Base-by-base conservation (phyloP, 1,284 basidiomycete genomes). In the Pseudozyma sp. region DNA sequence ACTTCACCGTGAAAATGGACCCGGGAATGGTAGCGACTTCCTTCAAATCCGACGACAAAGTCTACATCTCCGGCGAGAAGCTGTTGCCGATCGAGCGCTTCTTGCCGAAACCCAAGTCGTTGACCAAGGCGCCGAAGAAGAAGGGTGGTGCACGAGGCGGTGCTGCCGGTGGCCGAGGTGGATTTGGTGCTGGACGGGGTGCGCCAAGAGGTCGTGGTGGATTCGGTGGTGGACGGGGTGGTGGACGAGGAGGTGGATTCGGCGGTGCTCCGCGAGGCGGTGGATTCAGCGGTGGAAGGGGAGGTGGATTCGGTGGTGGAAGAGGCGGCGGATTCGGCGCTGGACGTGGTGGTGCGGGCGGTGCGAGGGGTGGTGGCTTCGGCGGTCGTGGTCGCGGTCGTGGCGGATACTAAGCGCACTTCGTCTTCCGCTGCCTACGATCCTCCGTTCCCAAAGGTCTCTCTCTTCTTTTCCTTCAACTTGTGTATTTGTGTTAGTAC, bases 11-110 rank as follows among this genome's bases (percentile, higher is more conserved):
- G 78, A 99, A 99, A 87, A 97, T 98, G 92, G 90, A 92, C 45
- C 90, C 93, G 55, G 97, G 97, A 48, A 95, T 99, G 91, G 90
- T 96, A 52, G 96, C 97, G 13, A 90, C 87, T 68, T 94, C 93
- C 82, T 99, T 99, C 87, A 94, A 97, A 86, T 92, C 92, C 82
- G 95, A 96, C 54, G 97, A 99, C 87, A 98, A 97, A 85, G 94
- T 99, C 46, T 99, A 92, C 86, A 98, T 99, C 81, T 93, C 90
- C 46, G 91, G 92, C 43, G 97, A 99, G 87, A 98, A 98, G 86
- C 89, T 99, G 45, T 87, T 99, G 49, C 97, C 97, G 8, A 91
- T 99, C 69, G 97, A 99, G 78, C 88, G 97, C 66, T 99, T 99
- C 87, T 87, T 99, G 75, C 97, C 97, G 4, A 99, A 96, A 87